These are phyloP conservation scores for Isabelozyma rhagii DNA, from an alignment of 805 yeast genomes.

Conservation along the genomic window DNA sequence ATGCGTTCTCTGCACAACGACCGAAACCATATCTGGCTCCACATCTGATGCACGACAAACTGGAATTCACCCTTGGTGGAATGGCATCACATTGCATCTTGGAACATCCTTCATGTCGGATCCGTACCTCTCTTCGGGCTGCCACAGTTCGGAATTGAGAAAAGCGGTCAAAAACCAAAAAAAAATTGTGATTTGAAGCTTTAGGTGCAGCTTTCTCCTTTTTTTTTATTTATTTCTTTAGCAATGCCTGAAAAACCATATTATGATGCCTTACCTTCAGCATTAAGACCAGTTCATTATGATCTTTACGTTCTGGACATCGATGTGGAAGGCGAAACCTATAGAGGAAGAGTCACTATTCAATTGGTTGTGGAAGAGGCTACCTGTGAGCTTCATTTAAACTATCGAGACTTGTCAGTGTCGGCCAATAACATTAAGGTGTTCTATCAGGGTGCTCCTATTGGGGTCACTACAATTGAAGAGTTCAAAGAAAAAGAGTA, in stretches of 20 bases:
- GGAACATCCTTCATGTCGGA: no score
- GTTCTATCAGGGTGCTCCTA: conserved; percentile 15
- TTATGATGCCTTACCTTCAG: conserved; percentile 54
- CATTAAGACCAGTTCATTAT: conserved; percentile 74
- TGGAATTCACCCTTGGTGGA: no score
- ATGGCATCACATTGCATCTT: no score
- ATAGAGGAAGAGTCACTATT: conserved; percentile 47
- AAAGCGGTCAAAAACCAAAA: no score
- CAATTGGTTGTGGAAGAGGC: conserved; percentile 41
- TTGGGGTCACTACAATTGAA: conserved; percentile 9
- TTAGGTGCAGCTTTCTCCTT: background rate
- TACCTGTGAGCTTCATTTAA: conserved; percentile 46
- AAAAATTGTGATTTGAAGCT: background rate
- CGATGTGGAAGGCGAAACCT: conserved; percentile 43
- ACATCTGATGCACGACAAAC: no score
- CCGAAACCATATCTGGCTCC: no score
- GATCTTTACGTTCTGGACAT: conserved; percentile 62
- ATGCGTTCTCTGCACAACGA: no score
- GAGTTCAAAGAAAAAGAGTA: conserved; percentile 58
- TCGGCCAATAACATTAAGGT: conserved; percentile 17
- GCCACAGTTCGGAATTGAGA: no score
- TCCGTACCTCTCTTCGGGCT: no score
- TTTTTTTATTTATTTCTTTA: background rate
- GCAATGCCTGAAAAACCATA: conserved; percentile 14
- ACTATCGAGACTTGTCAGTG: conserved; percentile 43